Evolutionary conservation across 306 rosid species (phyloP).

Genomic region (Casuarina equisetifolia): DNA sequence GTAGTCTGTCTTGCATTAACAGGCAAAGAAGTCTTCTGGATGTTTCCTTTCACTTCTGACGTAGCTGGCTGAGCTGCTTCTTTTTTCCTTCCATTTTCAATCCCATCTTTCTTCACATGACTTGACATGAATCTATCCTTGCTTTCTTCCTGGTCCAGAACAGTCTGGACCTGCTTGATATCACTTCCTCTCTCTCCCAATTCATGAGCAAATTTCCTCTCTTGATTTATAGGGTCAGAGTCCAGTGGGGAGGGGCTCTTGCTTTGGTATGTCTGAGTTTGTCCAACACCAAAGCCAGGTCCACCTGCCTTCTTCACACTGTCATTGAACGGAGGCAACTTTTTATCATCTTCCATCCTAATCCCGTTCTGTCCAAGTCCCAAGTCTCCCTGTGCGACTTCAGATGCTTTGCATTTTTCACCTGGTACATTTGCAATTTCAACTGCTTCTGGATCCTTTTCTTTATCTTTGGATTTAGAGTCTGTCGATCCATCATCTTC

Average conservation of each 20-base stretch:
- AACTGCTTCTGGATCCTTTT: constrained; percentile 33
- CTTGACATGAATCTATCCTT: constrained; percentile 30
- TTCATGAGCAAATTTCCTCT: constrained; percentile 40
- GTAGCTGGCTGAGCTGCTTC: constrained; percentile 35
- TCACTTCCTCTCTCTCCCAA: constrained; percentile 43
- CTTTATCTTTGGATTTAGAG: constrained; percentile 27
- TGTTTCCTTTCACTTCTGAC: constrained; percentile 36
- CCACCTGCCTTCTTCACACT: constrained; percentile 35
- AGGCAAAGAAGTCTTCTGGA: constrained; percentile 39
- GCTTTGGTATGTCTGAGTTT: constrained; percentile 29
- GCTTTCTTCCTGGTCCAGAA: constrained; percentile 35
- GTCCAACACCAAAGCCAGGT: constrained; percentile 37
- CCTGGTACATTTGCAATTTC: constrained; percentile 29
- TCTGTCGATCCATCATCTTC: constrained; percentile 33
- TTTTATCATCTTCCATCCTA: constrained; percentile 34
- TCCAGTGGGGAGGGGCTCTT: constrained; percentile 37
- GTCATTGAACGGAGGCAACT: constrained; percentile 32
- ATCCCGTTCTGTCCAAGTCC: constrained; percentile 24
- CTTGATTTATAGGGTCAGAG: constrained; percentile 43
- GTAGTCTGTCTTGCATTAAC: constrained; percentile 40
- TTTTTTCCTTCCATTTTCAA: constrained; percentile 39
- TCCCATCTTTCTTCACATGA: constrained; percentile 30
- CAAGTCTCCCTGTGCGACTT: constrained; percentile 23
- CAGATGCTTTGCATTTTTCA: constrained; percentile 25
- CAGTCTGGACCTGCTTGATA: constrained; percentile 30